Conservation (phyloP, 2,329 filamentous ascomycete species). For the Colletotrichum shisoi region DNA sequence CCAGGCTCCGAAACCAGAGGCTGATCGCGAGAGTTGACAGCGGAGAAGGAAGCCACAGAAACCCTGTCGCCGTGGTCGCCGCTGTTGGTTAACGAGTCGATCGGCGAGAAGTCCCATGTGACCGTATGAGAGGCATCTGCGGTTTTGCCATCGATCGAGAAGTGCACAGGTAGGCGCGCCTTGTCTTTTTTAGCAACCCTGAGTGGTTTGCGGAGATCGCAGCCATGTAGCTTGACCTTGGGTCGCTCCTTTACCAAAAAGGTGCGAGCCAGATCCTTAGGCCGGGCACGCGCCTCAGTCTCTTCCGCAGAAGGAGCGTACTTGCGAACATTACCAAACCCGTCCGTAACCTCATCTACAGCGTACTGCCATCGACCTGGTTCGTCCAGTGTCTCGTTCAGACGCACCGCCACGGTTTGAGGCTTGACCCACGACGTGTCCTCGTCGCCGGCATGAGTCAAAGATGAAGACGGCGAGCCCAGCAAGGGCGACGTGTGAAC, state of each 20-base stretch:
- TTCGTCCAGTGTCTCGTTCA: constrained; percentile 87
- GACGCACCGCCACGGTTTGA: constrained; percentile 76
- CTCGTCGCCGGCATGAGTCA: constrained; percentile 66
- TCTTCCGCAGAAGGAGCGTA: constrained; percentile 75
- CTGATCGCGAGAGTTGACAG: constrained; percentile 68
- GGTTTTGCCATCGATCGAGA: constrained; percentile 67
- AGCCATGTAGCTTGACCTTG: constrained; percentile 73
- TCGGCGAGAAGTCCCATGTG: constrained; percentile 82
- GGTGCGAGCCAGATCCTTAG: constrained; percentile 72
- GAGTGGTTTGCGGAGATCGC: constrained; percentile 80
- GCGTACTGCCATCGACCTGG: constrained; percentile 88
- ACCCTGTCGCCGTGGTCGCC: constrained; percentile 73
- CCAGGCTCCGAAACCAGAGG: constrained; percentile 79
- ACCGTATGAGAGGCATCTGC: constrained; percentile 74
- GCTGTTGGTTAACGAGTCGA: constrained; percentile 71
- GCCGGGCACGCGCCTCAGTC: constrained; percentile 67
- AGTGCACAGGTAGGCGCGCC: constrained; percentile 74
- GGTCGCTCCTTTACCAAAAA: constrained; percentile 91
- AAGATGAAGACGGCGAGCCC: constrained; percentile 63
- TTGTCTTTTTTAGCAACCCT: constrained; percentile 80
- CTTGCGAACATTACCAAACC: constrained; percentile 82
- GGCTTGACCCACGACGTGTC: constrained; percentile 83
- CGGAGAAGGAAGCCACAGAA: constrained; percentile 64
- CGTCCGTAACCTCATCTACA: constrained; percentile 91
- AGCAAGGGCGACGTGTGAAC: constrained; percentile 80